Percentiles rank a stretch among this genome's conserved stretches.
phyloP scores from a whole-genome alignment of 805 yeast genomes.

The Hermanozyma aechmeae region DNA sequence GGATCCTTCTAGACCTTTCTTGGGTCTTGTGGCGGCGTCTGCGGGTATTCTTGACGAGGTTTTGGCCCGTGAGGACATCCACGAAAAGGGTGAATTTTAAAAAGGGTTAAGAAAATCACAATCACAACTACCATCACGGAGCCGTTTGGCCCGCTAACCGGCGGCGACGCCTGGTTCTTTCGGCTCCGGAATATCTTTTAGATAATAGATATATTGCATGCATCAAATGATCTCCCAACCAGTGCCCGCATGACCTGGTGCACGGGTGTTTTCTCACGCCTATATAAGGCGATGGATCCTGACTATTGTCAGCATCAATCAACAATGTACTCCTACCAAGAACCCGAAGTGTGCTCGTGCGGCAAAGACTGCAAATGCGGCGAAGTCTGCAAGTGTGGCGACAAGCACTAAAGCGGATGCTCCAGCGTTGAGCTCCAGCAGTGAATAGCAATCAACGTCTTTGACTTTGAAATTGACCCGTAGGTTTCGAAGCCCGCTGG shows the following conservation, averaged over 20 bases:
- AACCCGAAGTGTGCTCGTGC: constrained; percentile 1
- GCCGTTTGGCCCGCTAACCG: background rate
- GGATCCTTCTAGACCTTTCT: constrained; percentile 93
- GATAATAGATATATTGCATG: background rate
- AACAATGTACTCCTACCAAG: constrained; percentile 1
- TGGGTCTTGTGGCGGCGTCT: constrained; percentile 93
- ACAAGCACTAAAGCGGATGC: constrained; percentile 2
- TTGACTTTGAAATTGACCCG: too few relatives aligned
- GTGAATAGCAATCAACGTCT: constrained; percentile 1
- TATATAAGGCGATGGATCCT: background rate
- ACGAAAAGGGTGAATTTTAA: constrained; percentile 35
- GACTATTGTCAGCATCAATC: background rate
- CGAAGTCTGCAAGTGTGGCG: constrained; percentile 7
- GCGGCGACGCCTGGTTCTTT: constrained; percentile 2
- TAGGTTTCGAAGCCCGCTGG: too few relatives aligned
- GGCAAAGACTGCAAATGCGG: constrained; percentile 5
- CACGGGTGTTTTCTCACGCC: background rate
- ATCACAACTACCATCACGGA: background rate
- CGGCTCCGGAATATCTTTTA: constrained; percentile 1
- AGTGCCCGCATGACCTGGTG: too few relatives aligned
- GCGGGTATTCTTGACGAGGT: constrained; percentile 72
- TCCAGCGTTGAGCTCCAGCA: background rate
- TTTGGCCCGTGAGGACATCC: constrained; percentile 36
- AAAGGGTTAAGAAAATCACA: background rate
- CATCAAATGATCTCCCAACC: background rate